These are phyloP conservation scores for Neurospora crassa DNA, from an alignment of 2,329 filamentous ascomycete species.

Conservation along the genomic window DNA sequence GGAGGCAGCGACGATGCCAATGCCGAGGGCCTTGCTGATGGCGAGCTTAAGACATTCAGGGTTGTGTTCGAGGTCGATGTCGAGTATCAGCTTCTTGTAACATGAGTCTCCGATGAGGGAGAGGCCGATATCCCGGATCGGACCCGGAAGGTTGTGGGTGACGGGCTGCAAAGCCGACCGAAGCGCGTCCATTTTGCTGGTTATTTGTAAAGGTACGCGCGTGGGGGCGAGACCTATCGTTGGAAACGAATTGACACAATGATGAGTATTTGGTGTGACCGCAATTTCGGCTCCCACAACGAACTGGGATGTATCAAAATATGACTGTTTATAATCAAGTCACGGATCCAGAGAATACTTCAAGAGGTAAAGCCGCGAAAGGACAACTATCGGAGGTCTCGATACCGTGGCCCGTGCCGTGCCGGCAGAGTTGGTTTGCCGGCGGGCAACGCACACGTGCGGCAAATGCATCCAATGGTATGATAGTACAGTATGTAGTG, in stretches of 20 bases:
- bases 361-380: not conserved
- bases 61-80: slow-evolving; percentile 68
- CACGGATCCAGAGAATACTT: not conserved
- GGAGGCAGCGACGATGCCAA: slow-evolving; percentile 85
- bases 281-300: not conserved
- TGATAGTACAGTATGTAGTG: no score
- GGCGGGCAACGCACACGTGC: not conserved
- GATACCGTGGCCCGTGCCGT: not conserved
- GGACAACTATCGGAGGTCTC: not conserved
- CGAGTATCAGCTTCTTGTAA: slow-evolving; percentile 77
- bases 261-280: not conserved
- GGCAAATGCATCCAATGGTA: not conserved
- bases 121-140: slow-evolving; percentile 63
- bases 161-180: slow-evolving; percentile 56
- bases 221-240: not conserved
- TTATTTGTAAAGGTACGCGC: not conserved
- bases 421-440: not conserved
- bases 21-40: slow-evolving; percentile 83
- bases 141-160: slow-evolving; percentile 62
- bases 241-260: no score
- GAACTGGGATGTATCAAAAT: not conserved
- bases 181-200: slow-evolving; percentile 47
- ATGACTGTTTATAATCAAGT: not conserved
- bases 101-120: slow-evolving; percentile 75
- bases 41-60: slow-evolving; percentile 73